Conservation (phyloP, 164 flowering plant species). For the Echeveria elegans region DNA sequence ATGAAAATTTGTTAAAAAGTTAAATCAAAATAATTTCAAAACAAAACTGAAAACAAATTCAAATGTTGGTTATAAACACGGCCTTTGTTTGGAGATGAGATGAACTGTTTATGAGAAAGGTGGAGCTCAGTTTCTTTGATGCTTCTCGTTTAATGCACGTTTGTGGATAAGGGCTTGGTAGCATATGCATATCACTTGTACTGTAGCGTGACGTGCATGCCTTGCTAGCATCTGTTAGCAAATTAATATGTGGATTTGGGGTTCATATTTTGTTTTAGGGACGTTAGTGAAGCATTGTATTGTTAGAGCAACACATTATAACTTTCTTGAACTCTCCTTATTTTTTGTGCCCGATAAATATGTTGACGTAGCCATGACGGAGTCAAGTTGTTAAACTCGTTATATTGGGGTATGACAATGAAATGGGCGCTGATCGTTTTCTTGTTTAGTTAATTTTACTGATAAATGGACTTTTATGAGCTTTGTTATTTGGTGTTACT, state of each 20-base stretch:
- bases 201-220: neutral
- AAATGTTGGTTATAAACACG: too few relatives aligned
- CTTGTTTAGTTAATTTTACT: neutral
- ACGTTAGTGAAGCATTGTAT: neutral
- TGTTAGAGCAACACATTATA: neutral
- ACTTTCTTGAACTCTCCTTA: too few relatives aligned
- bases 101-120: neutral
- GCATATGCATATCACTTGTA: neutral
- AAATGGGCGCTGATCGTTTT: neutral
- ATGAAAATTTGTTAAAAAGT: too few relatives aligned
- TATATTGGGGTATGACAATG: neutral
- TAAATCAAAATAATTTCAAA: too few relatives aligned
- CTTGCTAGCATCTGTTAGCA: neutral
- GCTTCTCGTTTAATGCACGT: constrained; percentile 1
- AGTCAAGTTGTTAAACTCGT: neutral
- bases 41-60: too few relatives aligned
- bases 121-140: neutral
- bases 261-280: neutral
- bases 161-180: neutral
- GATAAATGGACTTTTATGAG: neutral
- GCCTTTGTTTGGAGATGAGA: neutral
- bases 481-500: neutral
- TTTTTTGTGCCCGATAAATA: neutral
- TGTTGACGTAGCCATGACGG: neutral
- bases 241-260: neutral